Evolutionary conservation across 208 protist species (phyloP).

Genomic region (Zelonia costaricensis): DNA sequence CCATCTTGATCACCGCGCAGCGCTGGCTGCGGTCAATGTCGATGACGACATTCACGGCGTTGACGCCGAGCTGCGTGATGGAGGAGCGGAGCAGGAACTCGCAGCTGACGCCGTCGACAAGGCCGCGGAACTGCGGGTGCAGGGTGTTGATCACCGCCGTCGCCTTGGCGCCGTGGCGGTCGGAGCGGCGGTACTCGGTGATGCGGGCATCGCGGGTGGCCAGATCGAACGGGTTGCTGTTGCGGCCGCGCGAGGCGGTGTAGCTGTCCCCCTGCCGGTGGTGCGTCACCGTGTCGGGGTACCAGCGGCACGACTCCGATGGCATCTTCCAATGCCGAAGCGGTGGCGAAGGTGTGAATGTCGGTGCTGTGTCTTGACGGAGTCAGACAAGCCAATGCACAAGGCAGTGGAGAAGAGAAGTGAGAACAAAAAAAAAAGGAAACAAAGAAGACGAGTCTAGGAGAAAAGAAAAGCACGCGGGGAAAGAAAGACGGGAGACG

Average conservation of each 20-base stretch:
- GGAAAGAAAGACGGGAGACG: no score
- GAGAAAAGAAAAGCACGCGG: neutral
- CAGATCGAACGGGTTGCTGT: slow-evolving; percentile 77
- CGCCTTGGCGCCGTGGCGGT: slow-evolving; percentile 35
- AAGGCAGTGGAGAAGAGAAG: no score
- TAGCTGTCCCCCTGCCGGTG: slow-evolving; percentile 64
- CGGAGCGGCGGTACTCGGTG: slow-evolving; percentile 32
- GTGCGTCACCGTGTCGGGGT: slow-evolving; percentile 80
- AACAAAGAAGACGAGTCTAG: slow-evolving; percentile 3
- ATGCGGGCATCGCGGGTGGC: slow-evolving; percentile 73
- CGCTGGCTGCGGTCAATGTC: slow-evolving; percentile 40
- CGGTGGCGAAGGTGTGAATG: neutral
- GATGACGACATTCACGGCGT: slow-evolving; percentile 68
- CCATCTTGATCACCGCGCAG: slow-evolving; percentile 46
- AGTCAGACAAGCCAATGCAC: neutral
- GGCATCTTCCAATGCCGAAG: slow-evolving; percentile 31
- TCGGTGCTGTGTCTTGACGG: neutral
- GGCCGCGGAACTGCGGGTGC: slow-evolving; percentile 83
- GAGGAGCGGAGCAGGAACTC: slow-evolving; percentile 90
- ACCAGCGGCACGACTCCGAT: slow-evolving; percentile 67
- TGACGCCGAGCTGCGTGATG: slow-evolving; percentile 90
- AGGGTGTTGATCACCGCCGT: slow-evolving; percentile 44
- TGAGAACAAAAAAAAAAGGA: neutral
- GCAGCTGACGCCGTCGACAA: slow-evolving; percentile 48
- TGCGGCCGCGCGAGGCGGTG: slow-evolving; percentile 60